phyloP scores from a whole-genome alignment of 2,329 filamentous ascomycete species.

The Sarocladium brachiariae region DNA sequence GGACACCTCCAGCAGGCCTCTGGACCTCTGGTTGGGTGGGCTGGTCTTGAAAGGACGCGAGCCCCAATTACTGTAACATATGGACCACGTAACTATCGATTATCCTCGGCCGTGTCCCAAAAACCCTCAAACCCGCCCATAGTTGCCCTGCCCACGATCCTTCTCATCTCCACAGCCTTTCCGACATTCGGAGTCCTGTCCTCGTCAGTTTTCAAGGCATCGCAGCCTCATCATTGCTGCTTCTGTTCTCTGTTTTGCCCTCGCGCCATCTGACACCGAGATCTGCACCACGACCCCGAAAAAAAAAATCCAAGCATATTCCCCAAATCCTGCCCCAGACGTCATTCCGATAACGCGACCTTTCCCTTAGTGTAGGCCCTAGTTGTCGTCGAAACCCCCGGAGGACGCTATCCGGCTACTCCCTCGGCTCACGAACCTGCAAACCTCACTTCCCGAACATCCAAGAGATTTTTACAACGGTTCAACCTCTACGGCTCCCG shows the following conservation, averaged over 20 bases:
- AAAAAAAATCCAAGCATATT: too few species aligned
- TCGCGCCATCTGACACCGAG: slow-evolving; percentile 6
- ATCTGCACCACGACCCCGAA: slow-evolving; percentile 4
- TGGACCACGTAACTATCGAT: too few species aligned
- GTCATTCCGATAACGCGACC: slow-evolving; percentile 7
- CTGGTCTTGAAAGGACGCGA: too few species aligned
- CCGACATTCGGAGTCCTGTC: background rate
- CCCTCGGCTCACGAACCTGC: slow-evolving; percentile 7
- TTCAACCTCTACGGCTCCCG: slow-evolving; percentile 1
- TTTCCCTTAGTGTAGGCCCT: slow-evolving; percentile 7
- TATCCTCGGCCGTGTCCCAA: slow-evolving; percentile 5
- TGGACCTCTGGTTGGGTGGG: too few species aligned
- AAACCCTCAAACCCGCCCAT: slow-evolving; percentile 1
- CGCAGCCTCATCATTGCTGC: slow-evolving; percentile 2
- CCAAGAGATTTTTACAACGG: slow-evolving; percentile 9
- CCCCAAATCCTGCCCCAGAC: slow-evolving; percentile 6
- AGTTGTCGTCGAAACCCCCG: slow-evolving; percentile 7
- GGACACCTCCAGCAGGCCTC: background rate
- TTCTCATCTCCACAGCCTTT: slow-evolving; percentile 3
- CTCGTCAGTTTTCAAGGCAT: background rate
- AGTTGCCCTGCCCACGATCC: background rate
- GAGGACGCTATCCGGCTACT: slow-evolving; percentile 9
- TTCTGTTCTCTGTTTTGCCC: background rate
- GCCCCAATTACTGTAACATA: too few species aligned
- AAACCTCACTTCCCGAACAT: slow-evolving; percentile 3